Base-by-base conservation (phyloP, 345 rosid species). In the Salix dunnii region DNA sequence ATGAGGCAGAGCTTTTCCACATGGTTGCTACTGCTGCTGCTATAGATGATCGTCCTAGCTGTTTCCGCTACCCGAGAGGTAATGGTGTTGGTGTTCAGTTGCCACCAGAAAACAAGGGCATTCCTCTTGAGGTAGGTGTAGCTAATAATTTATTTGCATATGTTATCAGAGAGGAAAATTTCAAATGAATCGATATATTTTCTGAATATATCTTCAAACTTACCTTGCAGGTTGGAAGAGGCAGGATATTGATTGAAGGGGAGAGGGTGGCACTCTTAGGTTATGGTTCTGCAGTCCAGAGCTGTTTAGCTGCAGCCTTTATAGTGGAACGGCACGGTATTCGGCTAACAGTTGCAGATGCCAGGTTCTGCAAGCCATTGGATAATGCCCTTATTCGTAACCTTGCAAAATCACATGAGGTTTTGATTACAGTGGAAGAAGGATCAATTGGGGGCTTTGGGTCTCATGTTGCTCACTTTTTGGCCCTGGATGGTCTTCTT, bases 361-460 rank as follows among this genome's bases (percentile, higher is more conserved):
- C 98, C 4, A 82, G 99, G 35, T 96, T 93, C 78, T 93, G 98
- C 84, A 96, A 93, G 71, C 99, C 99, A 16, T 72, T 96, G 55
- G 99, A 96, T 85, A 88, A 78, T 60, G 78, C 84, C 46, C 93
- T 93, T 18, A 91, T 96, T n/a, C 90, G 96, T 18, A 85, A 90
- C 62, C 91, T 96, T 16, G 92, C 97, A 53, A 96, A 88, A 75
- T 87, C 97, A 6, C 98, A 96, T 2, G 97, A 96, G 74, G 84
- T 90, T 1, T 73, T 96, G 70, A 90, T 96, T 36, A 96, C 99
- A 0, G 94, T 96, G 1, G 99, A 96, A 83, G 98, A 96, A 89
- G 99, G 99, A 69, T 95, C 99, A 1, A 89, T 91, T 17, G 99
- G 99, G 30, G 99, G 99, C 46, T 95, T 95, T 38, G 96, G 99